phyloP scores from a whole-genome alignment of 495 filamentous ascomycete species.

The Baudoinia panamericana region DNA sequence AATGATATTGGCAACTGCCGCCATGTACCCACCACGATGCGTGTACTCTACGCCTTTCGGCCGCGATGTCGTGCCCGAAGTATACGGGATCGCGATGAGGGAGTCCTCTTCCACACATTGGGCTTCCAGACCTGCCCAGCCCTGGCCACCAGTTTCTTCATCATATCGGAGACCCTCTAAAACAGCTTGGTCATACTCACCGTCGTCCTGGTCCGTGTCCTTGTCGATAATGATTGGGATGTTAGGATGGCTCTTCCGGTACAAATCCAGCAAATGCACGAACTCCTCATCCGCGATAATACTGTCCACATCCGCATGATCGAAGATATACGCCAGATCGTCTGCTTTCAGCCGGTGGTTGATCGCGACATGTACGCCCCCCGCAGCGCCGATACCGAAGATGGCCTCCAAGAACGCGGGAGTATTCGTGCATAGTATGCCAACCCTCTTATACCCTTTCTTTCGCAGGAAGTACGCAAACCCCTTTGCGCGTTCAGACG shows the following conservation, averaged over 20 bases:
- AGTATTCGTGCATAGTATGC: constrained; percentile 81
- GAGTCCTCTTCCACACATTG: constrained; percentile 63
- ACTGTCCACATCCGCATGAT: constrained; percentile 69
- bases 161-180: constrained; percentile 68
- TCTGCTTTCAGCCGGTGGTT: constrained; percentile 82
- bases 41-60: constrained; percentile 94
- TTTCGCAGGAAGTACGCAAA: constrained; percentile 76
- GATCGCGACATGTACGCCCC: constrained; percentile 67
- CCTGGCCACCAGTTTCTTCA: constrained; percentile 41
- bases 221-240: constrained; percentile 67
- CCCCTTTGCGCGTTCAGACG: constrained; percentile 72
- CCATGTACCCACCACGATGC: constrained; percentile 75
- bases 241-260: constrained; percentile 41
- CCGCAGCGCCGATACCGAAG: constrained; percentile 78
- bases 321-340: constrained; percentile 83
- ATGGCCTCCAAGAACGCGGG: constrained; percentile 85
- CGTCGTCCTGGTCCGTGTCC: constrained; percentile 69
- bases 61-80: constrained; percentile 78
- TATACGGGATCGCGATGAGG: constrained; percentile 77
- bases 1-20: constrained; percentile 69
- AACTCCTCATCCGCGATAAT: constrained; percentile 83
- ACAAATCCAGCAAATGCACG: constrained; percentile 51
- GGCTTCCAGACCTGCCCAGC: constrained; percentile 64
- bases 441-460: constrained; percentile 53
- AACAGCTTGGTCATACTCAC: constrained; percentile 72